phyloP scores from a whole-genome alignment of 306 rosid species.

The Lathyrus aphaca region DNA sequence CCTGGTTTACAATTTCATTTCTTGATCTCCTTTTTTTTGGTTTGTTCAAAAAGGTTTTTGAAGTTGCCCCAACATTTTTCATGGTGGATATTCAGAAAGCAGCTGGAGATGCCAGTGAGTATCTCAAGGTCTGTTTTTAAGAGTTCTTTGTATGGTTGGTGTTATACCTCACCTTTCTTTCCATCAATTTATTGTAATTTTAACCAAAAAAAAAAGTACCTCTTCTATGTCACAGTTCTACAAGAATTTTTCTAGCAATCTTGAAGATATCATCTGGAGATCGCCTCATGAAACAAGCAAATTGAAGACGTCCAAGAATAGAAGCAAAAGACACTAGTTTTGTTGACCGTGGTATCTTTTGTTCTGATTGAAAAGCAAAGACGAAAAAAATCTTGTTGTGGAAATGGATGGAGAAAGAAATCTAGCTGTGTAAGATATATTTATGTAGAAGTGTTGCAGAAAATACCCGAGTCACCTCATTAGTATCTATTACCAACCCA shows the following conservation, averaged over 20 bases:
- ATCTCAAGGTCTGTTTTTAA: conserved; percentile 67
- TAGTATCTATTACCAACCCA: conserved; percentile 16
- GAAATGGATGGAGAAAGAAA: neutral
- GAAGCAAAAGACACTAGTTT: conserved; percentile 60
- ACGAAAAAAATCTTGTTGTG: neutral
- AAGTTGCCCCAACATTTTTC: conserved; percentile 80
- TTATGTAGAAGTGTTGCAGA: neutral
- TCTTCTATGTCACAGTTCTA: conserved; percentile 60
- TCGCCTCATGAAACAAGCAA: conserved; percentile 69
- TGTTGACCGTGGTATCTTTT: conserved; percentile 12
- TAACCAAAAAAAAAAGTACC: neutral
- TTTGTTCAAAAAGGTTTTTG: conserved; percentile 60
- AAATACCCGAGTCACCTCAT: conserved; percentile 17
- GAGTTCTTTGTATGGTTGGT: conserved; percentile 21
- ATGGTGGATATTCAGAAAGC: conserved; percentile 94
- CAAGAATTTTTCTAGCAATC: conserved; percentile 77
- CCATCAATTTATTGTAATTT: neutral
- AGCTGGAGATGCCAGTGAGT: conserved; percentile 80
- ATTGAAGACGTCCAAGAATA: conserved; percentile 55
- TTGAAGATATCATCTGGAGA: conserved; percentile 92
- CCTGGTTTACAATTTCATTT: conserved; percentile 4
- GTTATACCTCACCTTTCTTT: conserved; percentile 3
- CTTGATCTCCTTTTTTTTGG: conserved; percentile 3
- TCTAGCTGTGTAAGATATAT: neutral
- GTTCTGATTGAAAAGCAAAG: neutral